These are phyloP conservation scores for Solanum bukasovii DNA, from an alignment of 257 asterid genomes.

Conservation along the genomic window DNA sequence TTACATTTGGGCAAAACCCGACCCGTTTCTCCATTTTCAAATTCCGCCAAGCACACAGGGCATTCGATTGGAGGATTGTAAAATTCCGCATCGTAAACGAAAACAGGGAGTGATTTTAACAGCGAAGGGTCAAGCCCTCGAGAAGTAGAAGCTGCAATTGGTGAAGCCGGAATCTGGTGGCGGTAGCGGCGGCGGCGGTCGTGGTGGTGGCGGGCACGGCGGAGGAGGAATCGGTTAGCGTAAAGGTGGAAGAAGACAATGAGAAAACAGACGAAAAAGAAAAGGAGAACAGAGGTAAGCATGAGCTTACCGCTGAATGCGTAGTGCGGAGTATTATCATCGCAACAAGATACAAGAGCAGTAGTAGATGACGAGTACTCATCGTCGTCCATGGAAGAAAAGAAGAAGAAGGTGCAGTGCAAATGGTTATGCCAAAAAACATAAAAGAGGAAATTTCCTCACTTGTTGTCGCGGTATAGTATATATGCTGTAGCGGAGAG, in stretches of 20 bases:
- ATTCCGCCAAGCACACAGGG: conserved; percentile 39
- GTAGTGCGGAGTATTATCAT: background rate
- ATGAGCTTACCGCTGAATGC: background rate
- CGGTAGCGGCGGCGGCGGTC: background rate
- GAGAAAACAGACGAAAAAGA: background rate
- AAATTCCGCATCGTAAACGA: background rate
- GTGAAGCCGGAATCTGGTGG: background rate
- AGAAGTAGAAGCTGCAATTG: background rate
- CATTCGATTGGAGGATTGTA: background rate
- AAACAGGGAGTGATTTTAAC: background rate
- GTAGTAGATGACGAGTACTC: background rate
- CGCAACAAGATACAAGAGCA: background rate
- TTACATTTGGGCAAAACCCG: conserved; percentile 33
- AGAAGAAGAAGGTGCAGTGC: background rate
- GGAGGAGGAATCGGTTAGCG: background rate
- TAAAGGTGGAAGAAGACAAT: background rate
- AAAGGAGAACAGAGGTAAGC: background rate
- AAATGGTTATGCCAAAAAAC: background rate
- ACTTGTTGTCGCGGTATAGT: background rate
- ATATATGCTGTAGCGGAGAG: background rate
- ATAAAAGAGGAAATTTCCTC: background rate
- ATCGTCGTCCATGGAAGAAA: background rate
- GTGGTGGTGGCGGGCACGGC: background rate
- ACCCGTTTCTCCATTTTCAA: conserved; percentile 17
- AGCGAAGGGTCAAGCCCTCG: background rate